These are phyloP conservation scores for Erythrobasidium yunnanense DNA, from an alignment of 768 basidiomycete species.

Conservation along the genomic window DNA sequence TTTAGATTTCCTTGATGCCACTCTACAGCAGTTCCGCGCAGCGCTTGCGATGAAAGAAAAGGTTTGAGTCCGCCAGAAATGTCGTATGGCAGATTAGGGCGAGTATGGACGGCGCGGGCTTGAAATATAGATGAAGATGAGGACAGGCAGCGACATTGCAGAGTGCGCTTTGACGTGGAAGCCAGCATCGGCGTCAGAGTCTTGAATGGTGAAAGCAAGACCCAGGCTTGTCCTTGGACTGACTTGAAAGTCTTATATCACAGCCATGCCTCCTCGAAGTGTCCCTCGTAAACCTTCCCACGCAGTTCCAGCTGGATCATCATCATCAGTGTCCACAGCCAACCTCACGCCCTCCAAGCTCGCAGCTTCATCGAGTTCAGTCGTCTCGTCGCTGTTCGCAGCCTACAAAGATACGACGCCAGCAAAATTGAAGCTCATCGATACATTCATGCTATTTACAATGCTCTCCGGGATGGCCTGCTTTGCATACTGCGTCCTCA, in stretches of 20 bases:
- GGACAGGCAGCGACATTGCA: not conserved
- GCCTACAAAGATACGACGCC: slow-evolving; percentile 69
- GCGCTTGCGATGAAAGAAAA: slow-evolving; percentile 64
- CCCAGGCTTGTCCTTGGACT: no score
- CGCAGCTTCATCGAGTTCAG: not conserved
- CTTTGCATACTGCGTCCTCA: slow-evolving; percentile 78
- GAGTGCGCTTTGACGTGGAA: not conserved
- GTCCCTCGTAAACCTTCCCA: slow-evolving; percentile 12
- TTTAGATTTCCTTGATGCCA: slow-evolving; percentile 76
- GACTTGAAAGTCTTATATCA: no score
- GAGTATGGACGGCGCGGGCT: slow-evolving; percentile 32
- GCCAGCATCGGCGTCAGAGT: not conserved
- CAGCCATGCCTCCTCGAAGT: slow-evolving; percentile 9
- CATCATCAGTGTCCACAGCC: not conserved
- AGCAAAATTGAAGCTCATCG: slow-evolving; percentile 80
- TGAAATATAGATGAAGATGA: not conserved
- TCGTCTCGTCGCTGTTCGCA: slow-evolving; percentile 49
- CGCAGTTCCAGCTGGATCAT: not conserved
- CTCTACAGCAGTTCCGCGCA: slow-evolving; percentile 62
- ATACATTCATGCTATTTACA: slow-evolving; percentile 81
- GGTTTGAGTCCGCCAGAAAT: slow-evolving; percentile 62
- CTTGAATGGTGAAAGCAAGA: not conserved
- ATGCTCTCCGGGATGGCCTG: slow-evolving; percentile 81
- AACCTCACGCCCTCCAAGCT: not conserved
- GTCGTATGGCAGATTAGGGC: slow-evolving; percentile 54